A percentile compares a stretch with the other conserved stretches of the same genome.
Conservation (phyloP, 139 green algal species). For the Asterochloris sp. region DNA sequence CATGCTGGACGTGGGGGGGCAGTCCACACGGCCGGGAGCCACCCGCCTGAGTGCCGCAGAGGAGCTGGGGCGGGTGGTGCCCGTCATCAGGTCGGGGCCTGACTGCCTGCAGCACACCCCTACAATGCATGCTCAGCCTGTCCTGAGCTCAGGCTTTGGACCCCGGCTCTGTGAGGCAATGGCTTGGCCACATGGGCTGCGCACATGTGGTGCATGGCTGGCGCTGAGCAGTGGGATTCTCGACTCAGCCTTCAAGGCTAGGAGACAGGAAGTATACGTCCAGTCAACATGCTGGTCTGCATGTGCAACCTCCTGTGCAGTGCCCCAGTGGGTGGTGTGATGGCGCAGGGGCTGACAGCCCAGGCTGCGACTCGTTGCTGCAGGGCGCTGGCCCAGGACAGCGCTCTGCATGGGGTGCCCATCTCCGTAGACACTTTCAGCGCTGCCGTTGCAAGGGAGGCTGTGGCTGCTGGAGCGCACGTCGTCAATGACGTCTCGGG, state of each 20-base stretch:
- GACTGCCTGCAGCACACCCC: no score
- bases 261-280: no score
- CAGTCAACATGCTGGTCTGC: no score
- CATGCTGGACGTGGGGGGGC: conserved; percentile 92
- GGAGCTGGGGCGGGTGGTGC: conserved; percentile 80
- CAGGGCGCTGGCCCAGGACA: conserved; percentile 31
- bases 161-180: no score
- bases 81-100: conserved; percentile 63
- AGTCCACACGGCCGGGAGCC: conserved; percentile 88
- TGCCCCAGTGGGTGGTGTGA: no score
- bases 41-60: conserved; percentile 46
- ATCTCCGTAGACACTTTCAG: conserved; percentile 95
- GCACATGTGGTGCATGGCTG: no score
- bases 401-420: conserved; percentile 33
- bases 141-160: not conserved
- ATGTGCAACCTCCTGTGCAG: no score
- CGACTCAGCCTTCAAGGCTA: no score
- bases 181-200: no score
- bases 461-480: conserved; percentile 76
- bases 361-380: not conserved
- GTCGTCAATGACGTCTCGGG: conserved; percentile 97
- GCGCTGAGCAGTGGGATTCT: no score
- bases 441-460: conserved; percentile 61
- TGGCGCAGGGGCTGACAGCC: no score
- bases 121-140: not conserved